A percentile compares a stretch with the other conserved stretches of the same genome.
These are phyloP conservation scores for Neophaeococcomyces mojaviensis DNA, from an alignment of 2,329 filamentous ascomycete genomes.

Conservation along the genomic window DNA sequence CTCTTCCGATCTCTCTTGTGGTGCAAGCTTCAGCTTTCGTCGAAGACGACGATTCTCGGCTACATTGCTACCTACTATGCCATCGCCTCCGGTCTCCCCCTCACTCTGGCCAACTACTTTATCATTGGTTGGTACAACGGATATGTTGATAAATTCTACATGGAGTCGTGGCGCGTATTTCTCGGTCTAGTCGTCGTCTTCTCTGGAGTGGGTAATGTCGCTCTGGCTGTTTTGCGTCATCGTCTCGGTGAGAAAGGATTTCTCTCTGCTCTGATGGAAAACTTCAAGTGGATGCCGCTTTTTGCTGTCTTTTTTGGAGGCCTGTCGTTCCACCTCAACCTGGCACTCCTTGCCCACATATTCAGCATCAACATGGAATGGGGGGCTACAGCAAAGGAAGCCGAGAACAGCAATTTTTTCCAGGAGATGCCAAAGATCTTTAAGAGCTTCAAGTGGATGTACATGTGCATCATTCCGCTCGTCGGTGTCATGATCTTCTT, in stretches of 20 bases:
- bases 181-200: slow-evolving; percentile 57
- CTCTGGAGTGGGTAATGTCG: slow-evolving; percentile 52
- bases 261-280: slow-evolving; percentile 45
- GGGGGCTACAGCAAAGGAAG: slow-evolving; percentile 74
- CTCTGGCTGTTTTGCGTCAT: slow-evolving; percentile 56
- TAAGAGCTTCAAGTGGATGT: slow-evolving; percentile 71
- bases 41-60: slow-evolving; percentile 63
- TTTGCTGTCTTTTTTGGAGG: slow-evolving; percentile 73
- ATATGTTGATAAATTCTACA: slow-evolving; percentile 58
- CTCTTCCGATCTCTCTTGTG: slow-evolving; percentile 62
- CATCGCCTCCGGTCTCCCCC: slow-evolving; percentile 56
- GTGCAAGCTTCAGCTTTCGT: slow-evolving; percentile 52
- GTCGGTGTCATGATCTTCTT: slow-evolving; percentile 24
- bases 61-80: slow-evolving; percentile 57
- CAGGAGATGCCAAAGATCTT: slow-evolving; percentile 73
- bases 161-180: slow-evolving; percentile 58
- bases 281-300: slow-evolving; percentile 56
- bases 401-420: slow-evolving; percentile 71
- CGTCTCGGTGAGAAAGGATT: slow-evolving; percentile 49
- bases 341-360: slow-evolving; percentile 73
- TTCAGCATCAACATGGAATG: slow-evolving; percentile 79
- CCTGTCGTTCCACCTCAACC: slow-evolving; percentile 59
- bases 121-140: slow-evolving; percentile 64
- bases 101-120: slow-evolving; percentile 63
- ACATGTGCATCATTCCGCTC: slow-evolving; percentile 20